phyloP scores from a whole-genome alignment of 352 stramenopile species.

The Globisporangium spinosum region DNA sequence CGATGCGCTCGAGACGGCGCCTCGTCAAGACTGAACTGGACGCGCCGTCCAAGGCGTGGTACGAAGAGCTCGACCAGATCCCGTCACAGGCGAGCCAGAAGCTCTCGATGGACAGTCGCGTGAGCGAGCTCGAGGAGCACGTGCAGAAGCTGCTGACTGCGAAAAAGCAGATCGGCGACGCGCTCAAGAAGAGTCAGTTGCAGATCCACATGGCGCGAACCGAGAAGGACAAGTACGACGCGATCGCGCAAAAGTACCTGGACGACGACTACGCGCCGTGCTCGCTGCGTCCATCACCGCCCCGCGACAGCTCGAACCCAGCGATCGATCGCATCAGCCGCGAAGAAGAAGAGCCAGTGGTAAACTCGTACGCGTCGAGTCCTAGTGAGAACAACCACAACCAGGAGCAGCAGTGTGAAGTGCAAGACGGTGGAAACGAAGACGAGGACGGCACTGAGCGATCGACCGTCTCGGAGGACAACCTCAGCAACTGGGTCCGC shows the following conservation, averaged over 20 bases:
- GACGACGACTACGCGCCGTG: constrained; percentile 23
- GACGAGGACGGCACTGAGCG: constrained; percentile 1
- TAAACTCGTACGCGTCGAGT: not conserved
- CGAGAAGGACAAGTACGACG: constrained; percentile 35
- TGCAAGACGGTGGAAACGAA: not conserved
- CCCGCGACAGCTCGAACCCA: not conserved
- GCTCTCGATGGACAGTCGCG: constrained; percentile 36
- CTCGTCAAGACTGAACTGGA: constrained; percentile 22
- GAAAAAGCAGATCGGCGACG: constrained; percentile 35
- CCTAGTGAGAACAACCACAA: not conserved
- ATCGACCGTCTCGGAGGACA: constrained; percentile 5
- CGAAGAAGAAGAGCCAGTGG: not conserved
- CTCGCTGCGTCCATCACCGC: not conserved
- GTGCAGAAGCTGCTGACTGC: constrained; percentile 35
- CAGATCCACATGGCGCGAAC: constrained; percentile 26
- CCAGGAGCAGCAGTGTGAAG: not conserved
- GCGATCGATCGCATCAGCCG: not conserved
- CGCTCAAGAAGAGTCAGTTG: constrained; percentile 33
- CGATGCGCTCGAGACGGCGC: not conserved
- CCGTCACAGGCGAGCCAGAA: constrained; percentile 17
- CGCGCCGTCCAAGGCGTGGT: constrained; percentile 14
- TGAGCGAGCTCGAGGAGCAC: constrained; percentile 34
- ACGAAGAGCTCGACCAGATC: constrained; percentile 23
- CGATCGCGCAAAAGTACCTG: constrained; percentile 29
- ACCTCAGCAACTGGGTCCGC: not conserved